Evolutionary conservation across 352 stramenopile species (phyloP).

Genomic region (Elongisporangium prolatum): DNA sequence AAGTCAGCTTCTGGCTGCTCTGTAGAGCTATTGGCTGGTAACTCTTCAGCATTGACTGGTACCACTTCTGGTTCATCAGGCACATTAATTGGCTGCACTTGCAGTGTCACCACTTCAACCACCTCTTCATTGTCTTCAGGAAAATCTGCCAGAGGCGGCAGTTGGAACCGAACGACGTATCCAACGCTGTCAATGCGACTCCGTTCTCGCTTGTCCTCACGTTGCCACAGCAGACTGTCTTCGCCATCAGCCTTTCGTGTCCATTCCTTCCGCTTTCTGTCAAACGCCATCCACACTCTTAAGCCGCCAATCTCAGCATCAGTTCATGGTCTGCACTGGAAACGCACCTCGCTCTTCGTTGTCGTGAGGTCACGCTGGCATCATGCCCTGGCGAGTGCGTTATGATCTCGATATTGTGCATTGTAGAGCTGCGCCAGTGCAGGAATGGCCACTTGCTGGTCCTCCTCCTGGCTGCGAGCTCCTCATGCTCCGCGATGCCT

Average conservation of each 20-base stretch:
- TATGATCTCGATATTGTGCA: background rate
- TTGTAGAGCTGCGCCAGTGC: background rate
- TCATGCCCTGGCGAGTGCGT: background rate
- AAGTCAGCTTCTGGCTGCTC: background rate
- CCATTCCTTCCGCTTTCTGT: constrained; percentile 33
- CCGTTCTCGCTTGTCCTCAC: background rate
- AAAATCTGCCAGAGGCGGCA: background rate
- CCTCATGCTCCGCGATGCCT: constrained; percentile 7
- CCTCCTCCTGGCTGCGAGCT: constrained; percentile 1
- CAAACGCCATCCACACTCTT: background rate
- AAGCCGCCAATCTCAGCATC: background rate
- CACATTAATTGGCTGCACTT: background rate
- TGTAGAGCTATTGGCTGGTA: background rate
- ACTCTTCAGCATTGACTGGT: background rate
- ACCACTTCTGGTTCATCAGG: background rate
- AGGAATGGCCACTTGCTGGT: background rate
- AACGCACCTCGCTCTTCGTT: constrained; percentile 21
- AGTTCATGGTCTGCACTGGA: background rate
- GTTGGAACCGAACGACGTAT: background rate
- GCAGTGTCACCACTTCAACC: background rate
- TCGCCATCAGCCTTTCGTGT: constrained; percentile 23
- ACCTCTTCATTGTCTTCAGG: background rate
- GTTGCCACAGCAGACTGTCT: constrained; percentile 24
- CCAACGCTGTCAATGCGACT: background rate
- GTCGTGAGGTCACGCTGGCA: constrained; percentile 15